Conservation (phyloP, 768 basidiomycete genomes). For the Agrocybe chaxingu region DNA sequence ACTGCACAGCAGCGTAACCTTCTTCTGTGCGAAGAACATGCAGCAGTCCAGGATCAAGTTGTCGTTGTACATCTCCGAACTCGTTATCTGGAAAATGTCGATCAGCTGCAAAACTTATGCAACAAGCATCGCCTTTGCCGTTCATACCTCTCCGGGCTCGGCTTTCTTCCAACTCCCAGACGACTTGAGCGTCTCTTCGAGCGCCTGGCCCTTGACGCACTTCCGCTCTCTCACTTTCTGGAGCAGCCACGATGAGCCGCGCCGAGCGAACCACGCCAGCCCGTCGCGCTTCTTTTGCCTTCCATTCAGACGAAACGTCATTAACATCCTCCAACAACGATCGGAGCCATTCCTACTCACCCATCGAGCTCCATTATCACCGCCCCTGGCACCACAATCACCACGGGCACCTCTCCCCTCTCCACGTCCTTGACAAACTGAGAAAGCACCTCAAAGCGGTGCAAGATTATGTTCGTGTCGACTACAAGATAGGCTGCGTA, state of each 20-base stretch:
- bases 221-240: constrained; percentile 55
- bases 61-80: constrained; percentile 54
- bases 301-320: constrained; percentile 1
- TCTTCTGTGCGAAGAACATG: constrained; percentile 49
- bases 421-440: constrained; percentile 66
- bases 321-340: not conserved
- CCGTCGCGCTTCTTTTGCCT: constrained; percentile 48
- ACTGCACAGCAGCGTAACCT: constrained; percentile 61
- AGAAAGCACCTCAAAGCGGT: constrained; percentile 60
- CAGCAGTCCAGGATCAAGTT: constrained; percentile 75
- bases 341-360: constrained; percentile 28
- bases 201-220: constrained; percentile 57
- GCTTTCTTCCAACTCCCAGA: constrained; percentile 60
- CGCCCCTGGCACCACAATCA: constrained; percentile 67
- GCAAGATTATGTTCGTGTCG: constrained; percentile 78
- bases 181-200: constrained; percentile 58
- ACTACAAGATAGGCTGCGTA: constrained; percentile 52
- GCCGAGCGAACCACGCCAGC: constrained; percentile 63
- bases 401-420: constrained; percentile 41
- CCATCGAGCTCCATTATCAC: constrained; percentile 78
- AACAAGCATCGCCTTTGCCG: not conserved
- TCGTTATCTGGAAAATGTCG: constrained; percentile 13
- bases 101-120: constrained; percentile 4
- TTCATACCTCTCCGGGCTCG: constrained; percentile 42
- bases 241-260: constrained; percentile 67